Percentiles rank a stretch among this genome's conserved stretches.
Conservation (phyloP, 2,329 filamentous ascomycete genomes). For the Phyllosticta citribraziliensis region DNA sequence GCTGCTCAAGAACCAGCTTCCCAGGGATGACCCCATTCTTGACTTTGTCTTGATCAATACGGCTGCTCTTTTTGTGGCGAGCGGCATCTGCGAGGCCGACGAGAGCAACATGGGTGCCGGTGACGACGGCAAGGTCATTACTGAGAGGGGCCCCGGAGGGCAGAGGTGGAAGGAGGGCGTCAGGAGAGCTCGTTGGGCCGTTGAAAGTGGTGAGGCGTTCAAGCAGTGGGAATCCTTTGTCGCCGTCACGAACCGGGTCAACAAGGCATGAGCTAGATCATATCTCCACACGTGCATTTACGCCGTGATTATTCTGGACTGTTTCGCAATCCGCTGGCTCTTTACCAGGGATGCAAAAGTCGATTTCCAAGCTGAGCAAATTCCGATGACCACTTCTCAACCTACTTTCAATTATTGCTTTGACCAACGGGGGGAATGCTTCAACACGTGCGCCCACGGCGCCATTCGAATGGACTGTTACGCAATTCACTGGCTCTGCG, state of each 20-base stretch:
- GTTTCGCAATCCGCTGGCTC: too few species aligned
- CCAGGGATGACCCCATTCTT: constrained; percentile 70
- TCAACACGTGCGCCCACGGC: too few species aligned
- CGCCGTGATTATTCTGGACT: too few species aligned
- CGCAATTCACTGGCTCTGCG: too few species aligned
- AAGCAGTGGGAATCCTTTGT: constrained; percentile 77
- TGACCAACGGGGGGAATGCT: too few species aligned
- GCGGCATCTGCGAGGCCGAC: constrained; percentile 78
- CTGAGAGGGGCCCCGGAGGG: constrained; percentile 73
- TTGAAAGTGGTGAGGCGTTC: constrained; percentile 79
- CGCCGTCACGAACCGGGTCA: constrained; percentile 58
- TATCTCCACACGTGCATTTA: background rate
- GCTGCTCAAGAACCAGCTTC: constrained; percentile 64
- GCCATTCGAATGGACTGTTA: too few species aligned
- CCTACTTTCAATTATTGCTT: too few species aligned
- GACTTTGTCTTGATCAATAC: constrained; percentile 94
- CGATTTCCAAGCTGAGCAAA: too few species aligned
- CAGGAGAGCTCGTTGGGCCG: constrained; percentile 74
- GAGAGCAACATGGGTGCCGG: constrained; percentile 67
- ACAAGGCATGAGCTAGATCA: background rate
- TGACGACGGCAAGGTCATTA: constrained; percentile 71
- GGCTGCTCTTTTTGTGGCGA: constrained; percentile 74
- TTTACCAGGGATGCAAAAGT: too few species aligned
- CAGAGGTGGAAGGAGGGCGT: constrained; percentile 94
- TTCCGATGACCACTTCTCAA: too few species aligned